Base-by-base conservation (phyloP, 345 rosid species). In the Gossypium mustelinum region DNA sequence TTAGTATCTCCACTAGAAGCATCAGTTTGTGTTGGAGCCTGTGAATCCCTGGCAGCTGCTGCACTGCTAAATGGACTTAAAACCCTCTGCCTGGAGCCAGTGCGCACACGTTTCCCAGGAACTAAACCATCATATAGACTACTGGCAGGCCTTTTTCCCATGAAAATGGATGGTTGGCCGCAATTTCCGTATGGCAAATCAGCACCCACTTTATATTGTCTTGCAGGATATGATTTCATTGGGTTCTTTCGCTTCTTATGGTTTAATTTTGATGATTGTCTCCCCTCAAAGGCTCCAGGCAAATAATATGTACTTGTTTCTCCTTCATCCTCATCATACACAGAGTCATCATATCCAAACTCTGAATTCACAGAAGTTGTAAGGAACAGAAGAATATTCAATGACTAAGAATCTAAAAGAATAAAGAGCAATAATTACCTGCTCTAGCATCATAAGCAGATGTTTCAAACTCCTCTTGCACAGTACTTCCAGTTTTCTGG, bases 1-100 rank as follows among this genome's bases (percentile, higher is more conserved):
- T 79, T 89, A 67, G 98, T 92, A 77, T 96, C 99, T 76, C 93
- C 99, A 82, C 99, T 96, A 70, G 99, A 96, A 44, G 91, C 97
- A 84, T 92, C 97, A 20, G 97, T 88, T 83, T 84, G 89, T 9
- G 82, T 70, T 9, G 93, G 86, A 69, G 80, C 82, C 78, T 67
- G 90, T 64, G 85, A 68, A 65, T 60, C 80, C 76, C 86, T 90
- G 77, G 82, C 57, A 81, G 79, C 82, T 79, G 81, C 81, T 78
- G 87, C 93, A 84, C 84, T 76, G 79, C 83, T 77, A 74, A 88
- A 87, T 64, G 95, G 92, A 85, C 86, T 84, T 64, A 75, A 68
- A 76, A 88, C 80, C 86, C 98, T 88, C 79, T 85, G 97, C 84
- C 98, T 90, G 47, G 90, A 82, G 22, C 97, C 92, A 84, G 94